A percentile compares a stretch with the other conserved stretches of the same genome.
These are phyloP conservation scores for Eutrema yunnanense DNA, from an alignment of 345 rosid species.

Conservation along the genomic window DNA sequence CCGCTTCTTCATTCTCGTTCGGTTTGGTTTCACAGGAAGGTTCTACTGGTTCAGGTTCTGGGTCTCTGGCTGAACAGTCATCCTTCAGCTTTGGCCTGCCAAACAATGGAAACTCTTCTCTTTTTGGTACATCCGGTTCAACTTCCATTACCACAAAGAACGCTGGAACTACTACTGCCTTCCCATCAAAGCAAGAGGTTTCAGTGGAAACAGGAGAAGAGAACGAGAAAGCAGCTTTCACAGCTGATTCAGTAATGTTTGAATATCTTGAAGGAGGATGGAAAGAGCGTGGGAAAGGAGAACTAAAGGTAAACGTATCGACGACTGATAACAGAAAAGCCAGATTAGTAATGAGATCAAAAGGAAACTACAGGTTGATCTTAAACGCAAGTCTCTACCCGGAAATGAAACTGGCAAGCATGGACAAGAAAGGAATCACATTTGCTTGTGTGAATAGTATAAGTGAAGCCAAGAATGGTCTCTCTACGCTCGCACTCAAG, in stretches of 20 bases:
- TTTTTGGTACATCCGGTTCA: slow-evolving; percentile 38
- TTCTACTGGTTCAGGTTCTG: slow-evolving; percentile 30
- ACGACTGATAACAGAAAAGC: slow-evolving; percentile 46
- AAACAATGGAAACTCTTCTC: slow-evolving; percentile 59
- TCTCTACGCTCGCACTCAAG: slow-evolving; percentile 76
- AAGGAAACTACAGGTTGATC: slow-evolving; percentile 79
- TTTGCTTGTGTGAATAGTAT: slow-evolving; percentile 79
- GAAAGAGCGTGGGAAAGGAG: slow-evolving; percentile 99
- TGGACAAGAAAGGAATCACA: slow-evolving; percentile 88
- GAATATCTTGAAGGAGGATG: slow-evolving; percentile 70
- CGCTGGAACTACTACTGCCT: slow-evolving; percentile 26
- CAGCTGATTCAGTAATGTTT: slow-evolving; percentile 70
- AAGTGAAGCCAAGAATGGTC: slow-evolving; percentile 49
- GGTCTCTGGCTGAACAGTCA: slow-evolving; percentile 26
- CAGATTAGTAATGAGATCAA: slow-evolving; percentile 79
- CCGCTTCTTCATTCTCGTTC: slow-evolving; percentile 57
- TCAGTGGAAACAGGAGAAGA: slow-evolving; percentile 92
- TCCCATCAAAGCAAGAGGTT: slow-evolving; percentile 71
- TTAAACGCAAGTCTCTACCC: slow-evolving; percentile 81
- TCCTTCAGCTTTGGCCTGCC: slow-evolving; percentile 40
- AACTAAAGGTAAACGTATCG: slow-evolving; percentile 71
- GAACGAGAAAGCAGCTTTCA: slow-evolving; percentile 58
- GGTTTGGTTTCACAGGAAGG: slow-evolving; percentile 51
- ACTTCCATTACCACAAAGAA: slow-evolving; percentile 42
- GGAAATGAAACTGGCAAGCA: slow-evolving; percentile 83